Evolutionary conservation across 495 filamentous ascomycete genomes (phyloP), one percentile per base, ranked within the genome.

Genomic region (Daldinia vernicosa): DNA sequence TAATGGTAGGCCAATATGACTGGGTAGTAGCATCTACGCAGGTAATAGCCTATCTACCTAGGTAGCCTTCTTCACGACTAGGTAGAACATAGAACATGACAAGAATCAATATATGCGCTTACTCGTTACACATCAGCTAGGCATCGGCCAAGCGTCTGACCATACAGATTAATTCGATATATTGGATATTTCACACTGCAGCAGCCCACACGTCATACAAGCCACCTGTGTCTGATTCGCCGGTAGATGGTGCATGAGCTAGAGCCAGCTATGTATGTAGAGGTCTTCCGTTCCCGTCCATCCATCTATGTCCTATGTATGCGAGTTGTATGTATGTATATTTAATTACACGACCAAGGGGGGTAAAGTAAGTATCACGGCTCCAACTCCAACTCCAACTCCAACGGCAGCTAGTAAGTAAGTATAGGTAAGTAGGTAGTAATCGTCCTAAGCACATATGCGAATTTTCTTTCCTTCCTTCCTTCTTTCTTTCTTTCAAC

Each of bases 71-170:
- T 22, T 17, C 17, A 45, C 40, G 3, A 17, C 40, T 17, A 47
- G 19, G 9, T 11, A 24, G 19, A 47, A 47, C 9, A 19, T 5
- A n/a, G n/a, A n/a, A n/a, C 4, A 22, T 3, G 9, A n/a, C n/a
- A n/a, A n/a, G 43, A 47, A 47, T 24, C 43, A 22, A 47, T 47
- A 47, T 47, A 24, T 47, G 43, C 22, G 43, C 43, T 47, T 47
- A 24, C 43, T 12, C 11, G 43, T 47, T 24, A 47, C 43, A 47
- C 43, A 24, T 11, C 43, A 47, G 43, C 43, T 24, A 17, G 19
- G 8, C 43, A 47, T 22, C 0, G 19, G 5, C 19, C 15, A 40
- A 40, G 39, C 19, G 22, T 19, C 43, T 4, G 8, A 22, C 43
- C 43, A 47, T 24, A 47, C 43, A 47, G 19, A 24, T 47, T 12